Percentiles rank a stretch among this genome's conserved stretches.
Conservation (phyloP, 2,329 filamentous ascomycete genomes). For the Aureobasidium sp. region DNA sequence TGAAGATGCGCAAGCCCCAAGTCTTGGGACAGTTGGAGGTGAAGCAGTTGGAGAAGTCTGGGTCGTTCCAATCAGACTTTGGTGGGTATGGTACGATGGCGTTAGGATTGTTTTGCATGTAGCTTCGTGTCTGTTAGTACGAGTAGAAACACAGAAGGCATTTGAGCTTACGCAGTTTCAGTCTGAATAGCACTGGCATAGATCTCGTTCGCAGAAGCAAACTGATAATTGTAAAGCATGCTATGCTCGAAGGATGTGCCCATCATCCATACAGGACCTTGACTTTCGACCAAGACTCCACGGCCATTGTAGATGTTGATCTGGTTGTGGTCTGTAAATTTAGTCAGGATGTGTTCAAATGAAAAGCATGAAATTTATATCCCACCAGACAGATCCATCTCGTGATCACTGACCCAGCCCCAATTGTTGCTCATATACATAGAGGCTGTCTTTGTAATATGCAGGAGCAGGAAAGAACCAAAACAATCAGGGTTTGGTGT, state of each 20-base stretch:
- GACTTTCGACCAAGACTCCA: constrained; percentile 63
- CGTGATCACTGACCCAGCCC: constrained; percentile 90
- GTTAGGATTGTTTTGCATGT: constrained; percentile 75
- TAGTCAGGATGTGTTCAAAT: not conserved
- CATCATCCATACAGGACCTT: constrained; percentile 43
- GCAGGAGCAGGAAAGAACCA: constrained; percentile 53
- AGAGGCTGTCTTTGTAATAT: constrained; percentile 46
- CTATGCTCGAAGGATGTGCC: constrained; percentile 59
- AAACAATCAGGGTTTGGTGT: constrained; percentile 56
- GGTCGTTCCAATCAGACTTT: constrained; percentile 53
- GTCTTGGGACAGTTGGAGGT: constrained; percentile 56
- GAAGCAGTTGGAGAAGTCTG: constrained; percentile 57
- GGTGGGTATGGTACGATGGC: constrained; percentile 56
- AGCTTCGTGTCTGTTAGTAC: constrained; percentile 22
- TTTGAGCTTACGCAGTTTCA: constrained; percentile 65
- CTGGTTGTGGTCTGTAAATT: constrained; percentile 52
- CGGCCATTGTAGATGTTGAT: constrained; percentile 82
- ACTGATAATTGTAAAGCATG: constrained; percentile 70
- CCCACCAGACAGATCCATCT: constrained; percentile 59
- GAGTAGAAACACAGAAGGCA: not conserved
- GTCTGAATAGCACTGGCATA: constrained; percentile 81
- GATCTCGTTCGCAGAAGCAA: constrained; percentile 66
- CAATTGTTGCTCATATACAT: constrained; percentile 83
- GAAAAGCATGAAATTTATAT: not conserved
- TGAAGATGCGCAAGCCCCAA: constrained; percentile 64